Evolutionary conservation across 2,329 filamentous ascomycete genomes (phyloP).

Genomic region (Rutstroemia sp.): DNA sequence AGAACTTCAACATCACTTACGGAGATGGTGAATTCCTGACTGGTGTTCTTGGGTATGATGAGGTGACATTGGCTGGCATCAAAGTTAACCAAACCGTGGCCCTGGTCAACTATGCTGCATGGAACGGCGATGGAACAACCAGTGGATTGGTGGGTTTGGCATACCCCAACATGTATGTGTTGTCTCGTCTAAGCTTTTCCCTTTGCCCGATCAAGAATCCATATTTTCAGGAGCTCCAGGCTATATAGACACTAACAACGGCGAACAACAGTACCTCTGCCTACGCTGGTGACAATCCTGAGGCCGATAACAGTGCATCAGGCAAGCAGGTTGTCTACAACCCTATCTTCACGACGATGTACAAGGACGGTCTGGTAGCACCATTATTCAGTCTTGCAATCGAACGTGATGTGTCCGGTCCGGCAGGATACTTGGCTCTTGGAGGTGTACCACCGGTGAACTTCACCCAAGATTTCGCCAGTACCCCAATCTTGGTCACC

Average conservation of each 20-base stretch:
- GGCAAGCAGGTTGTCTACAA: slow-evolving; percentile 33
- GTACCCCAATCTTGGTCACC: slow-evolving; percentile 16
- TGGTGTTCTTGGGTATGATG: slow-evolving; percentile 33
- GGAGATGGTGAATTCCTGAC: slow-evolving; percentile 35
- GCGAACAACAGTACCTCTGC: slow-evolving; percentile 21
- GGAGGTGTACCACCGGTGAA: slow-evolving; percentile 41
- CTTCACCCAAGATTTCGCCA: slow-evolving; percentile 16
- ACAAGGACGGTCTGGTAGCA: slow-evolving; percentile 34
- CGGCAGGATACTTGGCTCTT: slow-evolving; percentile 39
- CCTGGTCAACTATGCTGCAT: slow-evolving; percentile 36
- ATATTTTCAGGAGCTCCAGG: no score
- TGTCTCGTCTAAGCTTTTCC: not conserved
- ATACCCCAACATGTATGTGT: slow-evolving; percentile 35
- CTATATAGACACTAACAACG: no score
- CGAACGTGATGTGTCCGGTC: slow-evolving; percentile 26
- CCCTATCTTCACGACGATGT: slow-evolving; percentile 42
- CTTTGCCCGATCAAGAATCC: not conserved
- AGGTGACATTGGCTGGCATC: slow-evolving; percentile 39
- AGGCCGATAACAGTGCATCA: no score
- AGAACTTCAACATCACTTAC: slow-evolving; percentile 38
- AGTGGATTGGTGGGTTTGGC: slow-evolving; percentile 44
- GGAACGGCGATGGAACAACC: slow-evolving; percentile 37
- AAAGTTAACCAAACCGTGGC: slow-evolving; percentile 39
- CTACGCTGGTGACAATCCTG: slow-evolving; percentile 3
- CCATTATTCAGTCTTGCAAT: slow-evolving; percentile 43